phyloP scores from a whole-genome alignment of 306 rosid species.

The Quercus parvula region DNA sequence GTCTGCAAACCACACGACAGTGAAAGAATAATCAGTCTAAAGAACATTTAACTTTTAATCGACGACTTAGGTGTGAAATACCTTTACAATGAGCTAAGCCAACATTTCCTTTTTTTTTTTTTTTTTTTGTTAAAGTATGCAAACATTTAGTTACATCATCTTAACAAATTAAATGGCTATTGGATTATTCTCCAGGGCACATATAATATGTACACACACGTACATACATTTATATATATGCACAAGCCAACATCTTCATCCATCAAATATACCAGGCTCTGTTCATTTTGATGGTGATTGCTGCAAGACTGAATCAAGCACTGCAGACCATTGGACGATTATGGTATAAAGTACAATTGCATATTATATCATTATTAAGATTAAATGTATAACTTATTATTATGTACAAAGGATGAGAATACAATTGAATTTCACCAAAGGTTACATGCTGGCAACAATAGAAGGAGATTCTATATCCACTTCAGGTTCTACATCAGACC shows the following conservation, averaged over 20 bases:
- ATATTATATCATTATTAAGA: constrained; percentile 28
- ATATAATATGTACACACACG: neutral
- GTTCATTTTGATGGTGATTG: neutral
- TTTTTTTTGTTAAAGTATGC: no score
- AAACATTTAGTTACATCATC: no score
- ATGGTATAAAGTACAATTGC: constrained; percentile 20
- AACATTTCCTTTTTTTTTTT: neutral
- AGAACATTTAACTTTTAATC: neutral
- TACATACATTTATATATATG: neutral
- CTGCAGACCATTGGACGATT: constrained; percentile 6
- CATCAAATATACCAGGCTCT: neutral
- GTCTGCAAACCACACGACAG: neutral
- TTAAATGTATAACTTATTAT: constrained; percentile 40
- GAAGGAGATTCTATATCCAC: constrained; percentile 55
- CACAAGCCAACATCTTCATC: neutral
- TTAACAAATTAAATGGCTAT: neutral
- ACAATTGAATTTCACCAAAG: constrained; percentile 29
- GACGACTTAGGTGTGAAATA: neutral
- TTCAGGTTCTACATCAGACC: constrained; percentile 54
- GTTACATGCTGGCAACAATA: constrained; percentile 89
- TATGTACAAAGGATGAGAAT: constrained; percentile 53
- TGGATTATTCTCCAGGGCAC: neutral
- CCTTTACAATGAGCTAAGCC: neutral
- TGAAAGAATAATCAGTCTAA: neutral
- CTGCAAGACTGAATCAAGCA: constrained; percentile 12